Evolutionary conservation across 2,329 filamentous ascomycete genomes (phyloP).

Genomic region (Acrocalymma vagum): DNA sequence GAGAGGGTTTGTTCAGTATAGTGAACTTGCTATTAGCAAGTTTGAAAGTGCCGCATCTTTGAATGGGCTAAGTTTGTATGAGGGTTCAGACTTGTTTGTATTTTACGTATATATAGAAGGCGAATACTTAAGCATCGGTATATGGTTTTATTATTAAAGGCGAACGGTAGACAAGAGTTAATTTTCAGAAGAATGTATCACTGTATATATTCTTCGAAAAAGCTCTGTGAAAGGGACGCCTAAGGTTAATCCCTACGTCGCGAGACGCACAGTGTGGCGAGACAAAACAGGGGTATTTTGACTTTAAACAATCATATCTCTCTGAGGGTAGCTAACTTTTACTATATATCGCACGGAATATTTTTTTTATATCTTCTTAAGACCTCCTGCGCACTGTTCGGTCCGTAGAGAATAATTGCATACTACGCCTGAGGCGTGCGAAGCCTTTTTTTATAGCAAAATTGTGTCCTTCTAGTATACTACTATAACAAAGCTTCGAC

Average conservation of each 20-base stretch:
- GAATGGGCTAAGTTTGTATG: too few species aligned
- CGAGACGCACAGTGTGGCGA: conserved; percentile 9
- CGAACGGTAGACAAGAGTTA: too few species aligned
- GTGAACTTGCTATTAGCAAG: conserved; percentile 86
- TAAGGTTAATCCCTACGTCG: conserved; percentile 5
- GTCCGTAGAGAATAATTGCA: conserved; percentile 3
- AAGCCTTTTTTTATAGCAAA: conserved; percentile 8
- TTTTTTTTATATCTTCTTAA: conserved; percentile 12
- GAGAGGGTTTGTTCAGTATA: conserved; percentile 92
- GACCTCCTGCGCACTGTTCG: conserved; percentile 2
- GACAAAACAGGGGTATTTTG: conserved; percentile 10
- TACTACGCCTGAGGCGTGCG: conserved; percentile 7
- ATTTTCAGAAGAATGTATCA: too few species aligned
- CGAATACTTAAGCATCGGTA: too few species aligned
- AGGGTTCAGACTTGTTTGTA: too few species aligned
- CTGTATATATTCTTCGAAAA: too few species aligned
- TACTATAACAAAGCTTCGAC: not conserved
- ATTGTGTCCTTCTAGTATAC: conserved; percentile 7
- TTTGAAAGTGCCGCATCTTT: conserved; percentile 76
- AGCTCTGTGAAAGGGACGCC: too few species aligned
- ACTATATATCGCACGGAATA: conserved; percentile 5
- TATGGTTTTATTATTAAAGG: too few species aligned
- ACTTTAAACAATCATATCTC: conserved; percentile 5
- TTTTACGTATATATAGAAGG: too few species aligned
- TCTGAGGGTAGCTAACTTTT: conserved; percentile 6